phyloP scores from a whole-genome alignment of 495 filamentous ascomycete species.

The Penicillium antarcticum region DNA sequence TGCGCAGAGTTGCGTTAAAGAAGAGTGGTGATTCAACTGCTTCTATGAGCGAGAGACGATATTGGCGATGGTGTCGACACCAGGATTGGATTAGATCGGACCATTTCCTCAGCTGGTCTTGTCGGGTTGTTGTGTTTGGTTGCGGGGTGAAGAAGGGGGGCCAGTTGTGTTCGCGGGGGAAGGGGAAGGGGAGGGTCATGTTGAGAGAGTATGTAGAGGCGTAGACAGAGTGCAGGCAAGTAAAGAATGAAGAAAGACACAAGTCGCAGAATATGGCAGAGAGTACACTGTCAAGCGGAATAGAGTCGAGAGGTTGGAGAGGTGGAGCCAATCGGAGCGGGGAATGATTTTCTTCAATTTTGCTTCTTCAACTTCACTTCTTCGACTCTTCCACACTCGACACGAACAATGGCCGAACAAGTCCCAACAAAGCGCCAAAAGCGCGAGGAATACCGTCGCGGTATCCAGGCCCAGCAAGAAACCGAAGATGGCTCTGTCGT shows the following conservation, averaged over 20 bases:
- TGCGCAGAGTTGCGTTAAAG: conserved; percentile 47
- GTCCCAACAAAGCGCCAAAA: conserved; percentile 63
- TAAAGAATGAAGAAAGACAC: neutral
- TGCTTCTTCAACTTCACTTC: conserved; percentile 3
- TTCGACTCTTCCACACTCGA: neutral
- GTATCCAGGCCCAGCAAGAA: conserved; percentile 24
- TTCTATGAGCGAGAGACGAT: conserved; percentile 63
- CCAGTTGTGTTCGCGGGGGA: conserved; percentile 47
- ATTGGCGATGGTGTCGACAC: conserved; percentile 72
- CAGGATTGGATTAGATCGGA: conserved; percentile 79
- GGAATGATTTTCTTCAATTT: conserved; percentile 7
- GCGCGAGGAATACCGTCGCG: conserved; percentile 68
- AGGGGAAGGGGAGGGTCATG: conserved; percentile 29
- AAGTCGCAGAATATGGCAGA: too few relatives aligned
- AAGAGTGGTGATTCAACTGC: conserved; percentile 58
- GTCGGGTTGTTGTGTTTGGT: conserved; percentile 69
- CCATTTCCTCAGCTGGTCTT: conserved; percentile 81
- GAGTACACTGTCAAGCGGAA: neutral
- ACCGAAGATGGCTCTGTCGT: conserved; percentile 23
- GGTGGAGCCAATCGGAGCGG: conserved; percentile 18
- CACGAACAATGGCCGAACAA: neutral
- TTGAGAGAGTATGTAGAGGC: neutral
- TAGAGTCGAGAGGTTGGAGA: conserved; percentile 5
- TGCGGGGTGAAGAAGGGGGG: conserved; percentile 65
- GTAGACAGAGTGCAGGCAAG: neutral